Percentiles rank a stretch among this genome's conserved stretches.
Evolutionary conservation across 495 filamentous ascomycete species (phyloP).

Genomic region (Penicillium silybi): DNA sequence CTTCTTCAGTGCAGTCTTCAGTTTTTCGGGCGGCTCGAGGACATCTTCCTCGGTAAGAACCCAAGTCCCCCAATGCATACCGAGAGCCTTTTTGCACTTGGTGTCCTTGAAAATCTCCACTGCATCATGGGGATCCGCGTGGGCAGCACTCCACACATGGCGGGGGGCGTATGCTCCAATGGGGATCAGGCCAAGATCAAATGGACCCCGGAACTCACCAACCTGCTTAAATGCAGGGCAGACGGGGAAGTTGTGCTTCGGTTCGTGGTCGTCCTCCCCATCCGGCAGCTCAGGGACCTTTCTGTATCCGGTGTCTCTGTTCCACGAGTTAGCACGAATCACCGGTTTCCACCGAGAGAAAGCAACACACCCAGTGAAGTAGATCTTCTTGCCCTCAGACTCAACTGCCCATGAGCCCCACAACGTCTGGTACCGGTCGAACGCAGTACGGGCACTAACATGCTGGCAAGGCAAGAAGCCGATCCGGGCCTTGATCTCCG

Average conservation of each 20-base stretch:
- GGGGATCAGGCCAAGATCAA: conserved; percentile 91
- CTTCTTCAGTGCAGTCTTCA: conserved; percentile 70
- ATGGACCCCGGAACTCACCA: conserved; percentile 75
- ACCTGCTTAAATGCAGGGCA: conserved; percentile 89
- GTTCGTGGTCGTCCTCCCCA: conserved; percentile 67
- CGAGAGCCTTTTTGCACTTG: conserved; percentile 76
- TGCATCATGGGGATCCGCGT: conserved; percentile 83
- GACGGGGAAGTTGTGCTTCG: conserved; percentile 64
- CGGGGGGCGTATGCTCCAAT: conserved; percentile 90
- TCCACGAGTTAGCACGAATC: conserved; percentile 5
- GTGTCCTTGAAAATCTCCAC: conserved; percentile 92
- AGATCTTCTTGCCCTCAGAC: conserved; percentile 55
- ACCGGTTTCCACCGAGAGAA: background rate
- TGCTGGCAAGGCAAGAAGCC: conserved; percentile 87
- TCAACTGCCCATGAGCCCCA: conserved; percentile 85
- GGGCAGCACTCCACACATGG: conserved; percentile 70
- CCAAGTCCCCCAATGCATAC: conserved; percentile 95
- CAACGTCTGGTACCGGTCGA: conserved; percentile 70
- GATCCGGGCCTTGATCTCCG: conserved; percentile 67
- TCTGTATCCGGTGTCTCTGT: conserved; percentile 74
- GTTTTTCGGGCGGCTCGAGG: conserved; percentile 72
- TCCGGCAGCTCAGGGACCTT: conserved; percentile 66
- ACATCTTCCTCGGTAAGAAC: conserved; percentile 83
- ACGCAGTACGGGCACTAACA: conserved; percentile 60
- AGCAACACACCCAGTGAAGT: conserved; percentile 41